These are phyloP conservation scores for Neofusicoccum cordaticola DNA, from an alignment of 2,329 filamentous ascomycete species.

Conservation along the genomic window DNA sequence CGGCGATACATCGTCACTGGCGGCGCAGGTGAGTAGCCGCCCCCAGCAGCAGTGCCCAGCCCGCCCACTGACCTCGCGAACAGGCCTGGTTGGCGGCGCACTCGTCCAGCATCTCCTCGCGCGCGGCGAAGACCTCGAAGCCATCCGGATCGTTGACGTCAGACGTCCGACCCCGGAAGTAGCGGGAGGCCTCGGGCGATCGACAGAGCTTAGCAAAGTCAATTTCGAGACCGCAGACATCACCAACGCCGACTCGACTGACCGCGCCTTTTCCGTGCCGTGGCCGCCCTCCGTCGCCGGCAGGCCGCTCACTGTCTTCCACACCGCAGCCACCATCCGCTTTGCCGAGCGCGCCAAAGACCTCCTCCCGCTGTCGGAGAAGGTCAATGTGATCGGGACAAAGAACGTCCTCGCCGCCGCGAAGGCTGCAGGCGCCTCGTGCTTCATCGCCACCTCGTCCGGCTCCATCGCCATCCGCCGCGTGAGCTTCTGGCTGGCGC, in stretches of 20 bases:
- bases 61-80: not conserved
- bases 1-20: conserved; percentile 41
- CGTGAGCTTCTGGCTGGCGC: conserved; percentile 43
- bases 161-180: conserved; percentile 24
- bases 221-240: conserved; percentile 52
- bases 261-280: conserved; percentile 46
- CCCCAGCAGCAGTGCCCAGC: not conserved
- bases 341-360: conserved; percentile 48
- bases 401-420: conserved; percentile 50
- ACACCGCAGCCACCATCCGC: conserved; percentile 56
- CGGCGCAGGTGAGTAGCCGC: conserved; percentile 29
- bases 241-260: conserved; percentile 44
- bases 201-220: conserved; percentile 36
- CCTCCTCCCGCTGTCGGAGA: conserved; percentile 46
- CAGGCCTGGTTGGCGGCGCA: conserved; percentile 56
- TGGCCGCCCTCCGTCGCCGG: conserved; percentile 45
- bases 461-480: conserved; percentile 46
- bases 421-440: conserved; percentile 44
- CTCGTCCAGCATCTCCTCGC: conserved; percentile 54
- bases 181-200: conserved; percentile 44
- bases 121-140: conserved; percentile 50
- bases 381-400: conserved; percentile 53
- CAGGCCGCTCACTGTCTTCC: conserved; percentile 56
- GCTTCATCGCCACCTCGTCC: conserved; percentile 56
- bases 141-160: conserved; percentile 56